These are phyloP conservation scores for Pythium oligandrum DNA, from an alignment of 352 stramenopile species.

Conservation along the genomic window DNA sequence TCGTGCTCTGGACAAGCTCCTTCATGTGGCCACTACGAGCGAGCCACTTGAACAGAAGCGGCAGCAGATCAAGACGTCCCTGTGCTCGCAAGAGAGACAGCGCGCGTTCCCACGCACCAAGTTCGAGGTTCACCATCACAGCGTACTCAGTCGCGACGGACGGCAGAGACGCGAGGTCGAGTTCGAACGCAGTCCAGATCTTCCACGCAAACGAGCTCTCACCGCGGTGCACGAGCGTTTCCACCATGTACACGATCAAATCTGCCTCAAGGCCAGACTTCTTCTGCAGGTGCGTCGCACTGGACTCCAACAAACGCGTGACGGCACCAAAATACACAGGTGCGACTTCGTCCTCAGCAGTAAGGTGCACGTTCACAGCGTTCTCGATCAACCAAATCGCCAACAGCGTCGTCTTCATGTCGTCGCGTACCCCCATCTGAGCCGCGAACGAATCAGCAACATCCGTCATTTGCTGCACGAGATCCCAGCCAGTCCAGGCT, in stretches of 20 bases:
- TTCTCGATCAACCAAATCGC: constrained; percentile 83
- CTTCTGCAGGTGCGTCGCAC: constrained; percentile 65
- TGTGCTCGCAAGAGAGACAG: constrained; percentile 56
- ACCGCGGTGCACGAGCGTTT: constrained; percentile 71
- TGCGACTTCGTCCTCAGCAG: constrained; percentile 50
- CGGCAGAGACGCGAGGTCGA: constrained; percentile 45
- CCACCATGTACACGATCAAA: constrained; percentile 69
- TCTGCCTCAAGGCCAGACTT: constrained; percentile 69
- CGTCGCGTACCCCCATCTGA: constrained; percentile 65
- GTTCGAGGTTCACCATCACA: constrained; percentile 72
- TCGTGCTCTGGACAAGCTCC: constrained; percentile 61
- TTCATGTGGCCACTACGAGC: constrained; percentile 68
- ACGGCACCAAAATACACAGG: constrained; percentile 64
- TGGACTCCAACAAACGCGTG: constrained; percentile 59
- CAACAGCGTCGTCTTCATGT: constrained; percentile 79
- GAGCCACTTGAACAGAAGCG: constrained; percentile 67
- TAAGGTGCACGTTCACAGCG: constrained; percentile 59
- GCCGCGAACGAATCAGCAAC: constrained; percentile 68
- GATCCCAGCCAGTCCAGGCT: constrained; percentile 38
- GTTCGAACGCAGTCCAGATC: constrained; percentile 77
- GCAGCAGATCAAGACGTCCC: constrained; percentile 50
- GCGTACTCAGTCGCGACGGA: constrained; percentile 55
- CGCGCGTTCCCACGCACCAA: constrained; percentile 70
- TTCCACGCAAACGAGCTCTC: constrained; percentile 79
- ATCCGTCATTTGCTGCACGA: constrained; percentile 57